Evolutionary conservation across 2,329 filamentous ascomycete species (phyloP).

Genomic region (Trichoderma sp.): DNA sequence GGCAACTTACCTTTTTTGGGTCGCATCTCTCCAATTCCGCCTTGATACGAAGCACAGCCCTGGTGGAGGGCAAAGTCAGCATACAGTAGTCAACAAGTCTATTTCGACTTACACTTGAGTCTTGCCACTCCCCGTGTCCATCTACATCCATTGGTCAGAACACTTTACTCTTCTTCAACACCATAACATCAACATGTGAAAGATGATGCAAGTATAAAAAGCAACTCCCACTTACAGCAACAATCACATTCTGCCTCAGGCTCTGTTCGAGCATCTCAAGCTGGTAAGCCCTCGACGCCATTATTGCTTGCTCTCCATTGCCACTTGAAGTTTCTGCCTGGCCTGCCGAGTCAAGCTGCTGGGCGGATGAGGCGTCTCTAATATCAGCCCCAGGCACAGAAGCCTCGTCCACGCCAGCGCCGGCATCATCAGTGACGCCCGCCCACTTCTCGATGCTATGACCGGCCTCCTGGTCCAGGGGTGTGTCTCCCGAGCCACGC

Average conservation of each 20-base stretch:
- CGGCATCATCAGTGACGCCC: background rate
- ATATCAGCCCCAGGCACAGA: background rate
- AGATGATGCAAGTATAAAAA: background rate
- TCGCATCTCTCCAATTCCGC: conserved; percentile 62
- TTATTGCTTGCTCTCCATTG: conserved; percentile 32
- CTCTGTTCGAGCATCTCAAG: conserved; percentile 75
- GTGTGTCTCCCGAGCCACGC: background rate
- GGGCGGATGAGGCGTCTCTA: conserved; percentile 20
- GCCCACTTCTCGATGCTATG: conserved; percentile 12
- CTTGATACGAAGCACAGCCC: conserved; percentile 69
- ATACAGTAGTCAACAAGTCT: background rate
- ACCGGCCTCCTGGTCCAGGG: background rate
- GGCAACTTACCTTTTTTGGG: conserved; percentile 56
- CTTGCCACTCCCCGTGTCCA: conserved; percentile 81
- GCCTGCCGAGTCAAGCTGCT: conserved; percentile 19
- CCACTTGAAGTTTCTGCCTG: conserved; percentile 6
- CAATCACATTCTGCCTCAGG: conserved; percentile 70
- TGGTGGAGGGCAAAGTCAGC: conserved; percentile 41
- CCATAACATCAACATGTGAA: background rate
- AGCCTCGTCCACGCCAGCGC: conserved; percentile 8
- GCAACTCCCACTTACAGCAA: conserved; percentile 59
- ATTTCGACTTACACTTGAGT: conserved; percentile 70
- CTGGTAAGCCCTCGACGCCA: conserved; percentile 67
- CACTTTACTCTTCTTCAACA: background rate
- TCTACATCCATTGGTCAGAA: conserved; percentile 51